Base-by-base conservation (phyloP, 2,329 filamentous ascomycete genomes). In the Emergomyces africanus region DNA sequence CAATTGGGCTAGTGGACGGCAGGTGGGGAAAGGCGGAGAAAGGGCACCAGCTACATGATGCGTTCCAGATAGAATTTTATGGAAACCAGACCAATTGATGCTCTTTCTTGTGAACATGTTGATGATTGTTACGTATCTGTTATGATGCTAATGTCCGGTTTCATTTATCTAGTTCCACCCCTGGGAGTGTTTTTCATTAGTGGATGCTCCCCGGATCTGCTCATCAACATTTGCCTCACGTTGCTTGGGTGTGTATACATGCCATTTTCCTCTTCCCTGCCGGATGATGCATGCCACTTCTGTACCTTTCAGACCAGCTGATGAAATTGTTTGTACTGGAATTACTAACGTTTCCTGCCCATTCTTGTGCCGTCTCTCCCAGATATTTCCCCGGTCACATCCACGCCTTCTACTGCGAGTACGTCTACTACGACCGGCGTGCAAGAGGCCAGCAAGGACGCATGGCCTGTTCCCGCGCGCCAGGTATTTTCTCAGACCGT, bases 321-420 rank as follows among this genome's bases (percentile, higher is more conserved):
- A 20, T 5, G 10, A 20, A n/a, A 51, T 2, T 5, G 2, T 35
- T 14, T 20, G 12, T 30, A 14, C 1, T 18, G 15, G 15, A n/a
- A 20, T 44, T 6, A n/a, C 18, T 51, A 51, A 51, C 18, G 3
- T 4, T 35, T 33, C 28, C 25, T 6, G 2, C 9, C 18, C 48
- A 20, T n/a, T 15, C 28, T 5, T 20, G 15, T 33, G 10, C 15
- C 33, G 3, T 20, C 48, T 25, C 20, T 37, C 3, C 50, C 61
- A 83, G 83, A n/a, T 88, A 86, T 71, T 73, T 94, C 56, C 89
- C 89, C 0, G 89, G 88, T 8, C 85, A 90, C 65, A 81, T 92
- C 48, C 85, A 90, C 70, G 88, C 88, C 49, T 90, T 91, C 72
- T 94, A 91, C 70, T 65, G 90, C 62, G 84, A 90, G 73, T 95